Percentiles rank a stretch among this genome's conserved stretches.
These are phyloP conservation scores for Heliocybe sulcata DNA, from an alignment of 1,284 basidiomycete genomes.

Conservation along the genomic window DNA sequence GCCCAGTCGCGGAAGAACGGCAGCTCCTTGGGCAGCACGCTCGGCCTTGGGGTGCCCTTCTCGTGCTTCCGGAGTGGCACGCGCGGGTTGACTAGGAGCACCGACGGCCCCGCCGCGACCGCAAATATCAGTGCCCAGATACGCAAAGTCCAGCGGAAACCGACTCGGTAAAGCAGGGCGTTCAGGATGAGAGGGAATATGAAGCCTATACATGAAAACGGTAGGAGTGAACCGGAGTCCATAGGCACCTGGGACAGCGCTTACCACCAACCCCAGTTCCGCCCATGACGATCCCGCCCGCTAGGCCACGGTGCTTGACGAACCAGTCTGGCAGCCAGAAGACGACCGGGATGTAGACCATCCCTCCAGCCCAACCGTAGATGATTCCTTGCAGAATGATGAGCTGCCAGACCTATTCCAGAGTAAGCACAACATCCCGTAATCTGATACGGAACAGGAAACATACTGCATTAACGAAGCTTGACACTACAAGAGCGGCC, in stretches of 20 bases:
- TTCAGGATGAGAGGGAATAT: constrained; percentile 19
- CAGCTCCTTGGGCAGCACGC: constrained; percentile 17
- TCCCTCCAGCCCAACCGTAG: constrained; percentile 17
- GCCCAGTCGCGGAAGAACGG: constrained; percentile 17
- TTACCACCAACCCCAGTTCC: constrained; percentile 19
- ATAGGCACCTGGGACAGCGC: not conserved
- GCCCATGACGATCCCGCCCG: constrained; percentile 21
- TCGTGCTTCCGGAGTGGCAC: constrained; percentile 15
- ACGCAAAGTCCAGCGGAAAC: constrained; percentile 20
- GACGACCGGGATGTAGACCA: constrained; percentile 17
- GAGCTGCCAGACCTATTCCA: constrained; percentile 17
- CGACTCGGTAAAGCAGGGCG: constrained; percentile 15
- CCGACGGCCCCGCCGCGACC: constrained; percentile 14
- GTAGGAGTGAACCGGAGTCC: not conserved
- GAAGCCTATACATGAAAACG: constrained; percentile 13
- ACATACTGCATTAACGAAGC: constrained; percentile 17
- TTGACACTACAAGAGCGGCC: constrained; percentile 15
- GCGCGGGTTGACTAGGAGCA: constrained; percentile 17
- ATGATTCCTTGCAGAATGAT: constrained; percentile 19
- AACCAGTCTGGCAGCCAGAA: constrained; percentile 16
- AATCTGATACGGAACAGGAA: too few species aligned
- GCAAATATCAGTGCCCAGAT: constrained; percentile 16
- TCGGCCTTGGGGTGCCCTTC: constrained; percentile 12
- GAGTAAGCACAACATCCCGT: not conserved
- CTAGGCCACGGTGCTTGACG: constrained; percentile 17